These are phyloP conservation scores for Cairneyella variabilis DNA, from an alignment of 495 filamentous ascomycete species.

Conservation along the genomic window DNA sequence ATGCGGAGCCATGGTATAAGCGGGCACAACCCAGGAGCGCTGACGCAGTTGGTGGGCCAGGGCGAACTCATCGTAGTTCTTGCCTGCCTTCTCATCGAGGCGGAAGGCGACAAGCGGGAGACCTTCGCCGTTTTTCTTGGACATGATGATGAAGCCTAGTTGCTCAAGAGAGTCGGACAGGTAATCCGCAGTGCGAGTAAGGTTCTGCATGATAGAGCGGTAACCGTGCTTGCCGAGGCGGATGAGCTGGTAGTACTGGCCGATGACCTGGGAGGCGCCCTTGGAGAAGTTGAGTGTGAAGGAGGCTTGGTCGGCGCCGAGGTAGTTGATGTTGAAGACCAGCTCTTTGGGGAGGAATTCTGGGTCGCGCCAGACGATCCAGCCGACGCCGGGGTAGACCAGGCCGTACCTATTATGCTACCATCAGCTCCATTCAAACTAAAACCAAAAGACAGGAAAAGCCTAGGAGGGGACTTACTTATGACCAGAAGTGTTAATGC, in stretches of 20 bases:
- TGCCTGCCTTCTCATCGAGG: constrained; percentile 46
- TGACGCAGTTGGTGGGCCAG: constrained; percentile 78
- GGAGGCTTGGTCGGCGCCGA: constrained; percentile 90
- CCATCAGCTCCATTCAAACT: too few relatives aligned
- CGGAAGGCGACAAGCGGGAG: constrained; percentile 86
- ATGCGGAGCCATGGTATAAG: constrained; percentile 92
- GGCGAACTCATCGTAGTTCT: constrained; percentile 77
- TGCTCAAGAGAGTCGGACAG: constrained; percentile 62
- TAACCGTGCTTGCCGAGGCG: constrained; percentile 88
- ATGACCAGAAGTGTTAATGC: constrained; percentile 90
- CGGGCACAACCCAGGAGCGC: constrained; percentile 85
- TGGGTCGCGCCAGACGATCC: constrained; percentile 83
- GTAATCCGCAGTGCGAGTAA: constrained; percentile 80
- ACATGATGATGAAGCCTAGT: constrained; percentile 82
- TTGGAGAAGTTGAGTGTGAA: constrained; percentile 98
- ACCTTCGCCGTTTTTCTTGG: constrained; percentile 65
- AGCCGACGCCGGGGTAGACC: constrained; percentile 89
- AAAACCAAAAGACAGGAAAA: neutral
- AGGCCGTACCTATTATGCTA: constrained; percentile 36
- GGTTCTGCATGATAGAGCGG: constrained; percentile 74
- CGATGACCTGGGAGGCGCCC: constrained; percentile 87
- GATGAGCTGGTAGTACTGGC: constrained; percentile 94
- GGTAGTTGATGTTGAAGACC: constrained; percentile 97
- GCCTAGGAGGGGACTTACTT: constrained; percentile 66
- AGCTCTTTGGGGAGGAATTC: constrained; percentile 84